A percentile compares a stretch with the other conserved stretches of the same genome.
phyloP scores from a whole-genome alignment of 2,329 filamentous ascomycete genomes.

The Ceratocystis harringtonii region DNA sequence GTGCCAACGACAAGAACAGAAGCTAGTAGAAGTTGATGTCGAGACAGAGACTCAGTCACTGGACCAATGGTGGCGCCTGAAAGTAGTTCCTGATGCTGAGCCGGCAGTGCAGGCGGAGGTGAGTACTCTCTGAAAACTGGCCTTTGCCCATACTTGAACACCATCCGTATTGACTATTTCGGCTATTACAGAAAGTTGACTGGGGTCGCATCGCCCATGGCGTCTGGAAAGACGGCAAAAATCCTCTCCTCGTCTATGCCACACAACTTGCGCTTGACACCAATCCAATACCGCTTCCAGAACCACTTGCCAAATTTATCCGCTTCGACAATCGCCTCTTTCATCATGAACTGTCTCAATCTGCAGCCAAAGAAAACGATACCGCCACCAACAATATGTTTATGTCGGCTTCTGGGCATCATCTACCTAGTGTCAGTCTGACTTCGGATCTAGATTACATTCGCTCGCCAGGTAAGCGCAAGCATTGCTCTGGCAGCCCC shows the following conservation, averaged over 20 bases:
- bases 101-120: slow-evolving; percentile 37
- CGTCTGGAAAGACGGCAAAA: slow-evolving; percentile 32
- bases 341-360: slow-evolving; percentile 31
- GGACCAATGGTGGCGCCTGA: slow-evolving; percentile 44
- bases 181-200: slow-evolving; percentile 30
- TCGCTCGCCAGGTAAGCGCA: slow-evolving; percentile 31
- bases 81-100: slow-evolving; percentile 27
- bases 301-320: slow-evolving; percentile 31
- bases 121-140: slow-evolving; percentile 18
- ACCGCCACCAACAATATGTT: not conserved
- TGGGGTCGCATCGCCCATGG: slow-evolving; percentile 31
- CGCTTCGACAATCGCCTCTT: slow-evolving; percentile 38
- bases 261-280: slow-evolving; percentile 33
- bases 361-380: not conserved
- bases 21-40: slow-evolving; percentile 31
- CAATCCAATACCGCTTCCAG: slow-evolving; percentile 26
- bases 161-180: too few species aligned
- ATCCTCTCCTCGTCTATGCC: slow-evolving; percentile 38
- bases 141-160: too few species aligned
- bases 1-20: slow-evolving; percentile 30
- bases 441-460: not conserved
- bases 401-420: not conserved
- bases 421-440: not conserved
- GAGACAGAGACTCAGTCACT: slow-evolving; percentile 18
- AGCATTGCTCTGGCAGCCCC: slow-evolving; percentile 31